A percentile compares a stretch with the other conserved stretches of the same genome.
Evolutionary conservation across 164 flowering plant genomes (phyloP).

Genomic region (Dillenia turbinata): DNA sequence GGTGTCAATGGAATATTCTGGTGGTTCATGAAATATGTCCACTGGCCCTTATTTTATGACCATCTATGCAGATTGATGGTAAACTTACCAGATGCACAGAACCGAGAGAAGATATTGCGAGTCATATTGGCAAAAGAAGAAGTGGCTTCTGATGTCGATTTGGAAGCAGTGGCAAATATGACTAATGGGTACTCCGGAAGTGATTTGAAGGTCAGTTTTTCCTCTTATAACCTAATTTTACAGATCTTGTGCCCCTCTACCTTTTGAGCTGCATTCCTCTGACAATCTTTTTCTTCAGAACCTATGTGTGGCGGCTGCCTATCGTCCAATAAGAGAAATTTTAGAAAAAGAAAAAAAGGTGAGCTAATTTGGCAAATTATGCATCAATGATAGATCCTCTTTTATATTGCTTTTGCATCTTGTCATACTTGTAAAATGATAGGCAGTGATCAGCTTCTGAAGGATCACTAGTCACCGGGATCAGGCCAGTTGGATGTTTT

Average conservation of each 20-base stretch:
- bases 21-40: too few relatives aligned
- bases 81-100: constrained; percentile 66
- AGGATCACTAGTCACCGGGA: too few relatives aligned
- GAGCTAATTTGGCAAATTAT: constrained; percentile 1
- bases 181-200: constrained; percentile 82
- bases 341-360: constrained; percentile 77
- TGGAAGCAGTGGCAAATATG: constrained; percentile 58
- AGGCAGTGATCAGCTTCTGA: too few relatives aligned
- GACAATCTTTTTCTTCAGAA: constrained; percentile 44
- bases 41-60: background rate
- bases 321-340: constrained; percentile 66
- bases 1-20: too few relatives aligned
- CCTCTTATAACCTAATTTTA: background rate
- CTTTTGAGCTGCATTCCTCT: constrained; percentile 2
- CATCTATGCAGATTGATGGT: constrained; percentile 67
- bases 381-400: too few relatives aligned
- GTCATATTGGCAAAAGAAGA: constrained; percentile 71
- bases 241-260: background rate
- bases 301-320: constrained; percentile 76
- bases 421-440: too few relatives aligned
- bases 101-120: constrained; percentile 56
- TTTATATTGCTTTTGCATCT: too few relatives aligned
- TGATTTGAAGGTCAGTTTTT: constrained; percentile 53
- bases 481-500: too few relatives aligned
- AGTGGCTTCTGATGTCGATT: constrained; percentile 46